Conservation (phyloP, 1,284 basidiomycete genomes). For the Malassezia brasiliensis region DNA sequence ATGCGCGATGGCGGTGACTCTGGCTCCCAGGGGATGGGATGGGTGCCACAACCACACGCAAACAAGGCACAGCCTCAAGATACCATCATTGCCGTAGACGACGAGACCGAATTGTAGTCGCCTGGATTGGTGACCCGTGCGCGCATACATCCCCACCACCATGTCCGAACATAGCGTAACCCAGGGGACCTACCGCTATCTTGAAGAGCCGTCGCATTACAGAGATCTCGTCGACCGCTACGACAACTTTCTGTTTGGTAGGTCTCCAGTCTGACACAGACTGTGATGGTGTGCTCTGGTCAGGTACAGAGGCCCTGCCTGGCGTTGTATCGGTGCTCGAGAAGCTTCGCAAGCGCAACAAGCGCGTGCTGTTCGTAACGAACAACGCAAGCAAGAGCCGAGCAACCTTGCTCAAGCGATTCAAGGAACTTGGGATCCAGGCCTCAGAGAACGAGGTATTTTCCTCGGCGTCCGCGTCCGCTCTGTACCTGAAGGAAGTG, state of each 20-base stretch:
- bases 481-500: conserved; percentile 81
- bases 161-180: not conserved
- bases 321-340: conserved; percentile 49
- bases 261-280: conserved; percentile 51
- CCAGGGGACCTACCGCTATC: conserved; percentile 22
- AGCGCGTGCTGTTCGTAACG: conserved; percentile 85
- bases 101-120: conserved; percentile 9
- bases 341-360: conserved; percentile 55
- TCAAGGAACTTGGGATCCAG: conserved; percentile 76
- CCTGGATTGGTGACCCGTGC: not conserved
- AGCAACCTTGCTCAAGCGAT: conserved; percentile 75
- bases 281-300: conserved; percentile 79
- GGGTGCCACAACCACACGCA: conserved; percentile 2
- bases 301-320: conserved; percentile 57
- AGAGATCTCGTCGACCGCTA: conserved; percentile 29
- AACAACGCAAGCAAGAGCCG: conserved; percentile 96
- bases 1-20: conserved; percentile 40
- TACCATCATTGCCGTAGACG: conserved; percentile 16
- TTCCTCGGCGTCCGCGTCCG: conserved; percentile 85
- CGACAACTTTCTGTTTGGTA: conserved; percentile 43
- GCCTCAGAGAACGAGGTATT: conserved; percentile 82
- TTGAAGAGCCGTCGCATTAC: conserved; percentile 23
- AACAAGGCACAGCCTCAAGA: not conserved
- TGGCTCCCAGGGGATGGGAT: conserved; percentile 11
- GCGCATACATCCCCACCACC: conserved; percentile 1